These are phyloP conservation scores for Tetracladium marchalianum DNA, from an alignment of 495 filamentous ascomycete species.

Conservation along the genomic window DNA sequence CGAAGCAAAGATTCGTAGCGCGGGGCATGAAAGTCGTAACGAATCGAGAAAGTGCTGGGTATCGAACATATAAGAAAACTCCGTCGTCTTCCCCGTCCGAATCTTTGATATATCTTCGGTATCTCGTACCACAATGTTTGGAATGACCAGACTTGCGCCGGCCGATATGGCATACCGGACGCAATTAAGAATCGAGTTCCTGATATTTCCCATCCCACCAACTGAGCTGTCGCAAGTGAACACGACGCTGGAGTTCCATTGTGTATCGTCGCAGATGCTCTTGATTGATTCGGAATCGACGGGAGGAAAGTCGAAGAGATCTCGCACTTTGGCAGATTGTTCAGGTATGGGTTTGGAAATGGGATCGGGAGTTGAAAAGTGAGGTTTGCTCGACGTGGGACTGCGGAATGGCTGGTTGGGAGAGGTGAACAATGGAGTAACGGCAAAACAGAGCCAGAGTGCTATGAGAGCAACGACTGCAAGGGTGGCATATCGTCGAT, in stretches of 20 bases:
- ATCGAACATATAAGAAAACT: conserved; percentile 16
- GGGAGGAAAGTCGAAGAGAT: conserved; percentile 14
- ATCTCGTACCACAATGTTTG: conserved; percentile 11
- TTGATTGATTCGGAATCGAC: conserved; percentile 15
- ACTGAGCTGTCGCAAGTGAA: conserved; percentile 19
- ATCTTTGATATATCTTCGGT: conserved; percentile 1
- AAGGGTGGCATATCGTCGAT: not conserved
- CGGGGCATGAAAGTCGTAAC: conserved; percentile 8
- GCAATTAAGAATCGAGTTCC: conserved; percentile 19
- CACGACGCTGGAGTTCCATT: conserved; percentile 14
- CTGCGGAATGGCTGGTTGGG: not conserved
- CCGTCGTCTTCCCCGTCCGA: conserved; percentile 2
- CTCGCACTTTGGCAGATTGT: not conserved
- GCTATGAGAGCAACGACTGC: conserved; percentile 1
- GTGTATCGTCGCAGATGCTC: conserved; percentile 9
- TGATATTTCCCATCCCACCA: conserved; percentile 13
- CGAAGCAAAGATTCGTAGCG: not conserved
- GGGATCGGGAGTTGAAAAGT: too few relatives aligned
- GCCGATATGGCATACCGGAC: conserved; percentile 21
- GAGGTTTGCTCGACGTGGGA: not conserved
- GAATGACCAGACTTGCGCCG: conserved; percentile 13
- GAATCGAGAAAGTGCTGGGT: conserved; percentile 11
- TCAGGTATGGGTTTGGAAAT: too few relatives aligned
- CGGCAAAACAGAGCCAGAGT: conserved; percentile 13
- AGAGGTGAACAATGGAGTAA: not conserved